These are phyloP conservation scores for Warburgia ugandensis DNA, from an alignment of 164 flowering plant genomes.

Conservation along the genomic window DNA sequence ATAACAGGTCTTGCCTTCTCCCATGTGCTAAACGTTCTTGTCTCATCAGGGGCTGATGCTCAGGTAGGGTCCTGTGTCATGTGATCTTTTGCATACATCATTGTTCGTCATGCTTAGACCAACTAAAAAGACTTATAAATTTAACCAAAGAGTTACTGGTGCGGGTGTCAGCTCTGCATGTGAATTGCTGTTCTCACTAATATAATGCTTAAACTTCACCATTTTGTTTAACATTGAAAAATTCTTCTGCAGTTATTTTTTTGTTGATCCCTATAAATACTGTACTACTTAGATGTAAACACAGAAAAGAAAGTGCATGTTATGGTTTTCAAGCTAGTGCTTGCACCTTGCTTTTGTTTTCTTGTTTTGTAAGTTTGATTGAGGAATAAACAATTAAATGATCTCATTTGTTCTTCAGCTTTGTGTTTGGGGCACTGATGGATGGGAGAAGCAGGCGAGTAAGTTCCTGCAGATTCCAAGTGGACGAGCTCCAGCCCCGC, in stretches of 20 bases:
- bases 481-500: constrained; percentile 45
- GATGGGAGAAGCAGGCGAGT: constrained; percentile 74
- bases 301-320: too few species aligned
- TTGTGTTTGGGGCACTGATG: constrained; percentile 88
- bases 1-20: constrained; percentile 92
- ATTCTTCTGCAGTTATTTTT: too few species aligned
- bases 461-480: constrained; percentile 55
- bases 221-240: neutral
- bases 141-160: too few species aligned
- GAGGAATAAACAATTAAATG: neutral
- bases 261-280: too few species aligned
- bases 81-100: too few species aligned
- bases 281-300: too few species aligned
- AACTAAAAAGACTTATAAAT: too few species aligned
- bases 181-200: neutral
- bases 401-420: constrained; percentile 31
- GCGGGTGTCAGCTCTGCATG: too few species aligned
- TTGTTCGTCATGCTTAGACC: too few species aligned
- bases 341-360: too few species aligned
- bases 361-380: neutral
- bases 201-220: neutral
- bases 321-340: too few species aligned
- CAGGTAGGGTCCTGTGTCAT: constrained; percentile 35
- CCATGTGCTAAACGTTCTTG: constrained; percentile 54
- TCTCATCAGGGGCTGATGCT: constrained; percentile 89